These are phyloP conservation scores for Phaeosphaeriaceae sp. DNA, from an alignment of 2,329 filamentous ascomycete species.

Conservation along the genomic window DNA sequence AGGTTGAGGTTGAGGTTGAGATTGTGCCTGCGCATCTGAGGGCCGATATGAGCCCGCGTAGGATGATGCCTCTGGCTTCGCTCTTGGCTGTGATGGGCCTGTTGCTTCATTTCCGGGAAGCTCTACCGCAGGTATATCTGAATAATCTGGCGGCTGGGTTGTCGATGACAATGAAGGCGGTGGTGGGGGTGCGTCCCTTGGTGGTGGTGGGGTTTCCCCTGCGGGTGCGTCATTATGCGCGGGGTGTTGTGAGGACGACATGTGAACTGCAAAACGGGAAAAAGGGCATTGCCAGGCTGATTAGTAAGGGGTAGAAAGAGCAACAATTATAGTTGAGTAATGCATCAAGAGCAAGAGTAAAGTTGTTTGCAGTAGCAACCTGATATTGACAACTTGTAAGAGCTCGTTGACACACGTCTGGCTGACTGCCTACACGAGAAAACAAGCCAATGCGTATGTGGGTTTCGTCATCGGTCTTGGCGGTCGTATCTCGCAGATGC, in stretches of 20 bases:
- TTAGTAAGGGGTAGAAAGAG: not conserved
- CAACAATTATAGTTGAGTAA: not conserved
- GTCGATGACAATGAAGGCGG: not conserved
- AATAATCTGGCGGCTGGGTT: conserved; percentile 20
- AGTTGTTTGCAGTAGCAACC: conserved; percentile 4
- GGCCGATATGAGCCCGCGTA: conserved; percentile 39
- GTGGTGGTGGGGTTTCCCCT: conserved; percentile 28
- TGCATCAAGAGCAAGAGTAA: not conserved
- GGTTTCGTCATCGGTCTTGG: conserved; percentile 15
- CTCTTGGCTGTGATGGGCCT: conserved; percentile 9
- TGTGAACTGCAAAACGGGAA: conserved; percentile 7
- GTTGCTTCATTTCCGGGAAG: conserved; percentile 14
- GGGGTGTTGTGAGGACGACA: conserved; percentile 30
- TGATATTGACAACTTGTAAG: too few relatives aligned
- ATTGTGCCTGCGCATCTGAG: conserved; percentile 18
- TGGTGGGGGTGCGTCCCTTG: not conserved
- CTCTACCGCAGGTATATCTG: conserved; percentile 8
- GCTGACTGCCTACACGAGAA: conserved; percentile 7
- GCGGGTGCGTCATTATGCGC: conserved; percentile 20
- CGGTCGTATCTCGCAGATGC: not conserved
- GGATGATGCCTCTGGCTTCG: conserved; percentile 35
- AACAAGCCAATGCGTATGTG: too few relatives aligned
- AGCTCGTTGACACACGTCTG: too few relatives aligned
- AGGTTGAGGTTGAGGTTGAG: not conserved
- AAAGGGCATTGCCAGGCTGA: conserved; percentile 4